Evolutionary conservation across 306 rosid species (phyloP).

Genomic region (Fragaria vesca): DNA sequence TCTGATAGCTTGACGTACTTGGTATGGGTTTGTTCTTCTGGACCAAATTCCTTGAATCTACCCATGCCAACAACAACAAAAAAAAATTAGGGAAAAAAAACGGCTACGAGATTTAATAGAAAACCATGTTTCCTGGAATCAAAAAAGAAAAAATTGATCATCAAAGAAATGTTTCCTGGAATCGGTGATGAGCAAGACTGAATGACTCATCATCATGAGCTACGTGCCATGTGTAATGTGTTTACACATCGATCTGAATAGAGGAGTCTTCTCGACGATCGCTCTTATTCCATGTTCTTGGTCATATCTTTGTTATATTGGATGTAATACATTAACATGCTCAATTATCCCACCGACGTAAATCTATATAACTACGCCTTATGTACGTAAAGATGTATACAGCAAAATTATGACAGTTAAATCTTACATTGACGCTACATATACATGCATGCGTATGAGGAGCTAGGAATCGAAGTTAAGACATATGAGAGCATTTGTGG

Average conservation of each 20-base stretch:
- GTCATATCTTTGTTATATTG: background rate
- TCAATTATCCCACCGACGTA: no score
- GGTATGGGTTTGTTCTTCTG: background rate
- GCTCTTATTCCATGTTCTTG: background rate
- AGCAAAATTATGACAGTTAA: no score
- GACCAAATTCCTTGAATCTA: slow-evolving; percentile 8
- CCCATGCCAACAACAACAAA: no score
- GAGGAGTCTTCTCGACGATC: background rate
- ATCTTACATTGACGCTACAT: no score
- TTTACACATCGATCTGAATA: background rate
- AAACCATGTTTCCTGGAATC: background rate
- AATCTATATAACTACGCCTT: no score
- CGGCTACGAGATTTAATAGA: background rate
- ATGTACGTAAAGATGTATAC: no score
- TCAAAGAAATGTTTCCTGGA: background rate
- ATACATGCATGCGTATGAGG: no score
- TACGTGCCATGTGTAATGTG: slow-evolving; percentile 6
- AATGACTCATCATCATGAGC: background rate
- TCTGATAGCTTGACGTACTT: background rate
- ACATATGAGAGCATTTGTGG: no score
- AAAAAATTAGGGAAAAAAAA: background rate
- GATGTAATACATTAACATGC: background rate
- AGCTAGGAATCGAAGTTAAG: no score
- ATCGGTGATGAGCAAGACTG: background rate
- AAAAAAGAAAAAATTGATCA: no score